phyloP scores from a whole-genome alignment of 2,329 filamentous ascomycete genomes.

The Aspergillus sclerotialis region DNA sequence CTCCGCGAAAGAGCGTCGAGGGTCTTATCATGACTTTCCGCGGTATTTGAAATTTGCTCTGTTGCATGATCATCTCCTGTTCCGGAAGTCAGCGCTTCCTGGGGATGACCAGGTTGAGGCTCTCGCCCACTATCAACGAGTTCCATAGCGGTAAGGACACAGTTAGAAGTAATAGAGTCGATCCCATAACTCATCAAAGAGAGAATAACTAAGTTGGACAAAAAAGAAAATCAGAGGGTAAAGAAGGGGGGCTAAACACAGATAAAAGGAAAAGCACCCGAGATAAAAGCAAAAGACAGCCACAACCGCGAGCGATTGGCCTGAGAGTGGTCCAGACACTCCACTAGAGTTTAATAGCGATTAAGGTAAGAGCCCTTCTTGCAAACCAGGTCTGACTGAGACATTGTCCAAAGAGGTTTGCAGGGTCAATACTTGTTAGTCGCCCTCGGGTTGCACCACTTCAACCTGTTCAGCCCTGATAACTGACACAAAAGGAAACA shows the following conservation, averaged over 20 bases:
- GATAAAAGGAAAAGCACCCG: too few relatives aligned
- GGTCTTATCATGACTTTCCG: slow-evolving; percentile 2
- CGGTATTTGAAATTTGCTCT: neutral
- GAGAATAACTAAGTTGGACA: neutral
- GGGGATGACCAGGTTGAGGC: slow-evolving; percentile 4
- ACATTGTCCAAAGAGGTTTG: neutral
- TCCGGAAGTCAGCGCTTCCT: neutral
- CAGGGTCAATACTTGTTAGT: neutral
- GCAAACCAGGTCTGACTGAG: neutral
- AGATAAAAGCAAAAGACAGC: too few relatives aligned
- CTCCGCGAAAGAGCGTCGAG: slow-evolving; percentile 17
- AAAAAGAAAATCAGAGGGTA: neutral
- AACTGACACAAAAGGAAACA: too few relatives aligned
- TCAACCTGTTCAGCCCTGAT: too few relatives aligned
- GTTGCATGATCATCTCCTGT: slow-evolving; percentile 2
- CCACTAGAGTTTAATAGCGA: neutral
- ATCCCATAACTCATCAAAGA: neutral
- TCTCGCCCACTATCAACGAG: neutral
- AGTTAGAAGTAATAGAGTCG: slow-evolving; percentile 1
- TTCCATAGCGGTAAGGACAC: slow-evolving; percentile 7
- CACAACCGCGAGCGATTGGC: neutral
- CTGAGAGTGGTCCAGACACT: neutral
- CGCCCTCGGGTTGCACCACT: neutral
- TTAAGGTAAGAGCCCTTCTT: neutral
- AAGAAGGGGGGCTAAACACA: too few relatives aligned